Evolutionary conservation across 1,284 basidiomycete species (phyloP), one percentile per base, ranked within the genome.

Genomic region (Coriolopsis trogii): DNA sequence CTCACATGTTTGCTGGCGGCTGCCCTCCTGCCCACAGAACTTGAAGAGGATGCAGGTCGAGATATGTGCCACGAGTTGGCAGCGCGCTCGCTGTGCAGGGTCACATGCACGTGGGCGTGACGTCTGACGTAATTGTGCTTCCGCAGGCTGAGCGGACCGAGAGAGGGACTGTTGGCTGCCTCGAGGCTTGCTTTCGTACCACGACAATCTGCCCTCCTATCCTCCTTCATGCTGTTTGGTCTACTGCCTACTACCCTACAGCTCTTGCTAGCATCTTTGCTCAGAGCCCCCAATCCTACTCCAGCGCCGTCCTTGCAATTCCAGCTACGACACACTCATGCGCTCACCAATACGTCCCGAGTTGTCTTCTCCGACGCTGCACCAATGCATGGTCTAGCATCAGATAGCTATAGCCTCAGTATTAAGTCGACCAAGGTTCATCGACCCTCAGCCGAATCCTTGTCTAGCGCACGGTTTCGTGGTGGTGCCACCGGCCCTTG

Each of bases 311-410:
- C 70, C 30, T 25, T 55, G 4, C 69, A 69, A 25, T 86, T 89
- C 61, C 75, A 84, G 61, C 73, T 89, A 44, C 79, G 87, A 31
- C 88, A 90, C 63, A 66, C 80, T 25, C 86, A 89, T 63, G 80
- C 80, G 4, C 70, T 82, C 13, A 52, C 55, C 13, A 38, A 60
- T 24, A 31, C 28, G 3, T 53, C 59, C 16, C 51, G 59, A 10
- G 37, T 59, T 6, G 62, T 66, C 18, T 65, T 66, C 55, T 47
- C 63, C 10, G 61, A 66, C 31, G 16, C 56, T 10, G 44, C 31
- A 33, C 26, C 55, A 1, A 12, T 49, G 0, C 31, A 43, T 4
- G 46, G 38, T 0, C 33, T 63, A 6, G 41, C 46, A 1, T 23
- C 29, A 2, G 25, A 42, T 15, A 34, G 37, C 0, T 51, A 46